Evolutionary conservation across 1,139 yeast species (phyloP).

Genomic region (Kodamaea fungicola): DNA sequence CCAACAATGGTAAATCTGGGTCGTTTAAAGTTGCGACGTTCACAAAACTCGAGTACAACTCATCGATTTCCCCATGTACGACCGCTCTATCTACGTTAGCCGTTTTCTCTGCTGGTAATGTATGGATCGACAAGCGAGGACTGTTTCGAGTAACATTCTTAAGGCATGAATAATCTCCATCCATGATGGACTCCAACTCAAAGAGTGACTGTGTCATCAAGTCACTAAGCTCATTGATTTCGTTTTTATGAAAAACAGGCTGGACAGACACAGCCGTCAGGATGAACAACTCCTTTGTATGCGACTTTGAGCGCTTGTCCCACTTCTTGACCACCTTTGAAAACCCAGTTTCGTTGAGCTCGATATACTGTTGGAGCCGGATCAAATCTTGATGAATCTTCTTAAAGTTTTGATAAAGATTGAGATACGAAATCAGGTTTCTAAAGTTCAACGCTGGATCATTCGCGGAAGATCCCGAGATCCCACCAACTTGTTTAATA

Average conservation of each 20-base stretch:
- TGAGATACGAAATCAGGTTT: conserved; percentile 43
- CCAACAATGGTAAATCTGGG: conserved; percentile 41
- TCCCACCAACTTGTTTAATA: conserved; percentile 10
- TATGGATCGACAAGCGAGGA: conserved; percentile 3
- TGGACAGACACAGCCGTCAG: conserved; percentile 94
- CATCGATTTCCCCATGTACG: conserved; percentile 47
- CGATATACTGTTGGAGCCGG: conserved; percentile 87
- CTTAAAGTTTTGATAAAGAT: conserved; percentile 81
- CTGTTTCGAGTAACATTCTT: conserved; percentile 9
- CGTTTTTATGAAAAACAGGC: conserved; percentile 91
- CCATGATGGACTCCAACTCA: conserved; percentile 82
- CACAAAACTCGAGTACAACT: conserved; percentile 63
- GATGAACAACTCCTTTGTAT: conserved; percentile 86
- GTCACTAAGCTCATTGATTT: conserved; percentile 82
- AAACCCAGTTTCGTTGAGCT: conserved; percentile 91
- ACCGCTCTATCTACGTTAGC: conserved; percentile 7
- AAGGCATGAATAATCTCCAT: conserved; percentile 59
- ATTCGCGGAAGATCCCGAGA: conserved; percentile 6
- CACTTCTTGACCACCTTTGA: conserved; percentile 93
- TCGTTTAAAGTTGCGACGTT: conserved; percentile 52
- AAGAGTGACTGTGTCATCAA: conserved; percentile 70
- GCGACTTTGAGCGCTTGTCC: conserved; percentile 95
- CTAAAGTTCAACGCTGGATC: conserved; percentile 28
- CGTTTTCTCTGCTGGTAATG: background rate
- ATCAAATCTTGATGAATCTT: conserved; percentile 86